Evolutionary conservation across 129 eudicot species (phyloP), one percentile per base, ranked within the genome.

Genomic region (Cynara cardunculus): DNA sequence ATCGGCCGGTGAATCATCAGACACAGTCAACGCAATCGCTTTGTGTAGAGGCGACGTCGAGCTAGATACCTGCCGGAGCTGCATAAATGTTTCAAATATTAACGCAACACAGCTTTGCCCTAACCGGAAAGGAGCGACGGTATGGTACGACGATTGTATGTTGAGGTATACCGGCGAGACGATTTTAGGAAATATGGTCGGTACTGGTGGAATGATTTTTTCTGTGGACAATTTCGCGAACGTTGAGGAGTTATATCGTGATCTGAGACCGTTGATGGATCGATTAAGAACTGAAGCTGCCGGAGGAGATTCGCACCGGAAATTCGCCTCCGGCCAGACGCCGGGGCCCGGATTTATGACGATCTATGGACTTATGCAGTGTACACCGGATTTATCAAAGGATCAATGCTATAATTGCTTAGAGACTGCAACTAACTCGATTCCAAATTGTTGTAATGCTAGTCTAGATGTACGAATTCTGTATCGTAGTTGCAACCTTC

Each of bases 301-400:
- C 6, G 72, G 24, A 21, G 90, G 86, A 11, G 83, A 83, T 14
- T 65, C 79, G 0, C 25, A 21, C 11, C 44, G 78, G 73, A 89
- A 89, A 30, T 88, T 65, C 22, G 85, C 89, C 12, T 59, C 78
- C 6, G 91, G 83, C 5, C 78, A 72, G 3, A 56, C 68, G 6
- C 28, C 24, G 0, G 82, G 72, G 0, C 75, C 88, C 0, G 78
- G 77, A 11, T 65, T 70, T 44, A 32, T 27, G 71, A 78, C 59
- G 25, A 75, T 91, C 6, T 89, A 73, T 49, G 87, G 71, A 0
- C 59, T 87, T 22, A 86, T 80, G 72, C 92, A 91, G 81, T 91
- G 97, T 82, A 89, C 89, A 7, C 92, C 94, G 32, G 94, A 91
- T 70, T 77, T 89, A 59, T 53, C 90, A 0, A 24, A 31, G 3